Conservation (phyloP, 352 stramenopile genomes). For the Phytophthora citricola region DNA sequence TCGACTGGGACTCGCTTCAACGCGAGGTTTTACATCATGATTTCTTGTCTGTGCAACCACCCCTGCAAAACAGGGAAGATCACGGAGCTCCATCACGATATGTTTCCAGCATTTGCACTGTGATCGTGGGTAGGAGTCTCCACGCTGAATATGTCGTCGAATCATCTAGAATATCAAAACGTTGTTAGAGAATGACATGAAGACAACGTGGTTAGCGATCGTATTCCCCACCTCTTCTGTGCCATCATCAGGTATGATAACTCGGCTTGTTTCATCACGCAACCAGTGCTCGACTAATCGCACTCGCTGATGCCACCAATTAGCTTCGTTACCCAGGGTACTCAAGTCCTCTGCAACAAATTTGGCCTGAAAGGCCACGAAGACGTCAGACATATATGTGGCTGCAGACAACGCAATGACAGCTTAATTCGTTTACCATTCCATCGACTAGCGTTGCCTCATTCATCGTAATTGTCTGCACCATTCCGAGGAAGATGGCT, state of each 20-base stretch:
- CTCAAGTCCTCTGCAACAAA: conserved; percentile 63
- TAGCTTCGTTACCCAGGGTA: conserved; percentile 38
- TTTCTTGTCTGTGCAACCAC: conserved; percentile 17
- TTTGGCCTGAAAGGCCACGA: conserved; percentile 37
- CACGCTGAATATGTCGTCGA: conserved; percentile 68
- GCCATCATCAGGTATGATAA: conserved; percentile 71
- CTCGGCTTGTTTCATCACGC: conserved; percentile 60
- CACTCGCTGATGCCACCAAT: conserved; percentile 79
- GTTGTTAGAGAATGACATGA: conserved; percentile 1
- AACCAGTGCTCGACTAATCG: conserved; percentile 78
- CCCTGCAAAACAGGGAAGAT: conserved; percentile 57
- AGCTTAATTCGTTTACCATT: conserved; percentile 44
- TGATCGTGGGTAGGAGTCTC: conserved; percentile 65
- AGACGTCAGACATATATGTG: conserved; percentile 2
- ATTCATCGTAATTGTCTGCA: conserved; percentile 62
- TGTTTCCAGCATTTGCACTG: conserved; percentile 85
- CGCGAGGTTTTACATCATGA: conserved; percentile 10
- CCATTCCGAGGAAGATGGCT: conserved; percentile 34
- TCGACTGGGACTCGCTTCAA: conserved; percentile 62
- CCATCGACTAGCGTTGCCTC: conserved; percentile 58
- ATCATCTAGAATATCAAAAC: conserved; percentile 55
- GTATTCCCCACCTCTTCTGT: conserved; percentile 60
- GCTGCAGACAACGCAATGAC: not conserved
- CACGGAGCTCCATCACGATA: conserved; percentile 77
- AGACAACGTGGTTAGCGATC: not conserved